These are phyloP conservation scores for Hygrophila difformis DNA, from an alignment of 257 asterid genomes.

Conservation along the genomic window DNA sequence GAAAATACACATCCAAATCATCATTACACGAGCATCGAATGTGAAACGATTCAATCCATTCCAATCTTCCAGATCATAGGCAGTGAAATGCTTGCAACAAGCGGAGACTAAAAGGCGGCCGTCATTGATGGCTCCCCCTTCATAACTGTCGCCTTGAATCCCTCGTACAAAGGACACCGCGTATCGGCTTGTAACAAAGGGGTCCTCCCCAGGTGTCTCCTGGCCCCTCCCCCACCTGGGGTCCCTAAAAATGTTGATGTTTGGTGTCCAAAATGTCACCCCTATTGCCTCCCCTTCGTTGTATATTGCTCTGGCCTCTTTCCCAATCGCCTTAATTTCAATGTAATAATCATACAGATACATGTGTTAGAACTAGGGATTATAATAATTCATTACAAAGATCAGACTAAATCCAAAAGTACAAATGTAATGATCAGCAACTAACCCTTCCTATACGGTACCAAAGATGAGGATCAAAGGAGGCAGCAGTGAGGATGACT, in stretches of 20 bases:
- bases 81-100: constrained; percentile 45
- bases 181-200: constrained; percentile 31
- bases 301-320: constrained; percentile 51
- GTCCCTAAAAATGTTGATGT: constrained; percentile 37
- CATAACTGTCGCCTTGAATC: constrained; percentile 36
- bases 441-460: constrained; percentile 34
- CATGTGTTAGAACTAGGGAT: neutral
- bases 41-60: constrained; percentile 20
- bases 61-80: constrained; percentile 46
- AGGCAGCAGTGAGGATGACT: constrained; percentile 23
- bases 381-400: no score
- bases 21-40: constrained; percentile 26
- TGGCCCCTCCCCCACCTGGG: constrained; percentile 48
- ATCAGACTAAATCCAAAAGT: no score
- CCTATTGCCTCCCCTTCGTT: constrained; percentile 42
- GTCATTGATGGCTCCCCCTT: constrained; percentile 19
- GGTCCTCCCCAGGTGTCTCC: constrained; percentile 47
- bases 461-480: constrained; percentile 31
- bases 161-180: constrained; percentile 37
- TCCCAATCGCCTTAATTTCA: constrained; percentile 30
- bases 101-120: constrained; percentile 17
- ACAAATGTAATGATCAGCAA: no score
- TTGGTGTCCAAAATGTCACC: constrained; percentile 50
- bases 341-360: neutral
- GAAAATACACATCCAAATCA: no score